Conservation (phyloP, 805 yeast species). For the Cyberlindnera xishuangbannaensis region DNA sequence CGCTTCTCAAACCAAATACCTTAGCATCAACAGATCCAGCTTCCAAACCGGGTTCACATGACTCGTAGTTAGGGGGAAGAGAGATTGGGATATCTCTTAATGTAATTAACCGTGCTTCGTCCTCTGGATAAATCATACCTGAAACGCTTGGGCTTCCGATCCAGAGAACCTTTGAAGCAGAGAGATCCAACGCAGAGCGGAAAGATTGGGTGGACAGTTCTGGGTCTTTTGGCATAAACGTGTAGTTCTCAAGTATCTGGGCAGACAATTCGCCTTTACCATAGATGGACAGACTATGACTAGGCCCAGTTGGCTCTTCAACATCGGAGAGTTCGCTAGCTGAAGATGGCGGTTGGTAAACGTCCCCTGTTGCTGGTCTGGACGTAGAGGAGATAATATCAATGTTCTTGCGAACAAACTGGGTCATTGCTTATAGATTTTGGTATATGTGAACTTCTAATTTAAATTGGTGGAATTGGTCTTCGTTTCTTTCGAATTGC, state of each 20-base stretch:
- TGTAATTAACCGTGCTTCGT: too few species aligned
- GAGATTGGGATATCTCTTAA: too few species aligned
- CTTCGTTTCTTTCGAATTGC: too few species aligned
- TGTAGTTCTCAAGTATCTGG: constrained; percentile 4
- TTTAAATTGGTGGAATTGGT: background rate
- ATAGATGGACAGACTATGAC: too few species aligned
- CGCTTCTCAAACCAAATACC: background rate
- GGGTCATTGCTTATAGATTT: constrained; percentile 19
- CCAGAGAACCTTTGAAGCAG: too few species aligned
- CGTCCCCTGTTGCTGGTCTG: constrained; percentile 5
- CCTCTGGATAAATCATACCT: background rate
- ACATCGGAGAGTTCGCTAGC: background rate
- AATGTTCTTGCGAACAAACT: constrained; percentile 18
- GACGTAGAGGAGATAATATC: constrained; percentile 17
- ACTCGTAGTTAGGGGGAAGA: too few species aligned
- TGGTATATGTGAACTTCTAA: background rate
- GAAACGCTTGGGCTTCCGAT: background rate
- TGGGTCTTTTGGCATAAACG: constrained; percentile 3
- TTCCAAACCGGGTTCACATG: too few species aligned
- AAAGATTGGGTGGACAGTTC: constrained; percentile 4
- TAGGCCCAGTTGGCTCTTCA: background rate
- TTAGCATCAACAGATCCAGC: too few species aligned
- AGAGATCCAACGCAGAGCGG: constrained; percentile 8
- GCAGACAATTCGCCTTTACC: constrained; percentile 2
- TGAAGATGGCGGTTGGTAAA: too few species aligned